Conservation (phyloP, 106 monocot genomes). For the Narthecium ossifragum region DNA sequence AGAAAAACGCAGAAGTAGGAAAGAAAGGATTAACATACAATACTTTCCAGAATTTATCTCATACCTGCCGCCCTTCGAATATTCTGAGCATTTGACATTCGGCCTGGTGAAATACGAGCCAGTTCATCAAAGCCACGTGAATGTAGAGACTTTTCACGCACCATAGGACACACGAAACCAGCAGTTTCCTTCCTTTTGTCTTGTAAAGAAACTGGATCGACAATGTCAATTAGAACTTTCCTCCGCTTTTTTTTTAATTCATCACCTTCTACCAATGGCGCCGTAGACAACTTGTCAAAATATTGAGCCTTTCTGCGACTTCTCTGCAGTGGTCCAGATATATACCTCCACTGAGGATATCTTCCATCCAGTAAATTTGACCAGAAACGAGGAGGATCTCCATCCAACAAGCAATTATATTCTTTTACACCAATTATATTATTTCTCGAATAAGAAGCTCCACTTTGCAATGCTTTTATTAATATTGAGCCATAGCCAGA, state of each 20-base stretch:
- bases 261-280: constrained; percentile 31
- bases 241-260: constrained; percentile 50
- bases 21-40: background rate
- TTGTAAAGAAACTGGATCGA: constrained; percentile 13
- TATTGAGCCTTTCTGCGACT: constrained; percentile 37
- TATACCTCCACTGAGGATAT: constrained; percentile 52
- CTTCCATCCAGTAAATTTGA: constrained; percentile 49
- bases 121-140: background rate
- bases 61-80: constrained; percentile 18
- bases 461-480: constrained; percentile 40
- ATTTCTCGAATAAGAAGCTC: constrained; percentile 55
- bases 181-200: constrained; percentile 19
- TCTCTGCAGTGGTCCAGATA: constrained; percentile 39
- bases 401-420: constrained; percentile 27
- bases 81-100: too few species aligned
- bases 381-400: constrained; percentile 57
- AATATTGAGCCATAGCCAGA: constrained; percentile 20
- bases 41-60: background rate
- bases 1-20: too few species aligned
- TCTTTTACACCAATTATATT: constrained; percentile 52
- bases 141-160: background rate
- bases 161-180: background rate
- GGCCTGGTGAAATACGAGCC: constrained; percentile 5
- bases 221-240: constrained; percentile 23
- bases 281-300: constrained; percentile 13